phyloP scores from a whole-genome alignment of 768 basidiomycete species.

The Termitomyces sp. region DNA sequence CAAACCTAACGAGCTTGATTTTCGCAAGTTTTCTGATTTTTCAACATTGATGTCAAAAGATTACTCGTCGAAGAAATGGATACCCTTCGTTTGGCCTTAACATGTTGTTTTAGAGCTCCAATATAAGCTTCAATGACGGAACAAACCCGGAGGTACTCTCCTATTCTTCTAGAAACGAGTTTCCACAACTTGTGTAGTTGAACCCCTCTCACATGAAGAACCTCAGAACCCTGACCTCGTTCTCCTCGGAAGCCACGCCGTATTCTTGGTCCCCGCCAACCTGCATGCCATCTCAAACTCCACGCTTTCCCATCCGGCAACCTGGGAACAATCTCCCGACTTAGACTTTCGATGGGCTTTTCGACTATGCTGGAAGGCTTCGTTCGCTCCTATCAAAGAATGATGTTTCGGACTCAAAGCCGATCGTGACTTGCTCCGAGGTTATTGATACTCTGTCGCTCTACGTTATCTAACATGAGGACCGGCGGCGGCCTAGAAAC shows the following conservation, averaged over 20 bases:
- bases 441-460: background rate
- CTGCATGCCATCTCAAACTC: background rate
- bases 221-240: slow-evolving; percentile 1
- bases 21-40: background rate
- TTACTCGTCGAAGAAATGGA: background rate
- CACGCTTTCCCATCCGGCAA: background rate
- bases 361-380: background rate
- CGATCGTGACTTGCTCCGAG: background rate
- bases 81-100: background rate
- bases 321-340: background rate
- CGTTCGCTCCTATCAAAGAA: background rate
- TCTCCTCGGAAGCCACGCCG: slow-evolving; percentile 1
- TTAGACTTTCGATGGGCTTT: background rate
- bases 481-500: background rate
- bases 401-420: background rate
- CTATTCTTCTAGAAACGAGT: slow-evolving; percentile 1
- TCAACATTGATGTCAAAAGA: background rate
- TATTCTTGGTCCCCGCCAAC: background rate
- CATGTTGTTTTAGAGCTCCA: background rate
- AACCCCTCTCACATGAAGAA: background rate
- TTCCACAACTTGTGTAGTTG: background rate
- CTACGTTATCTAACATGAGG: background rate
- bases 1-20: background rate
- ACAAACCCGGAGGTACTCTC: background rate
- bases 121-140: background rate